Base-by-base conservation (phyloP, 495 filamentous ascomycete species). In the Penicillium ochrochloron region DNA sequence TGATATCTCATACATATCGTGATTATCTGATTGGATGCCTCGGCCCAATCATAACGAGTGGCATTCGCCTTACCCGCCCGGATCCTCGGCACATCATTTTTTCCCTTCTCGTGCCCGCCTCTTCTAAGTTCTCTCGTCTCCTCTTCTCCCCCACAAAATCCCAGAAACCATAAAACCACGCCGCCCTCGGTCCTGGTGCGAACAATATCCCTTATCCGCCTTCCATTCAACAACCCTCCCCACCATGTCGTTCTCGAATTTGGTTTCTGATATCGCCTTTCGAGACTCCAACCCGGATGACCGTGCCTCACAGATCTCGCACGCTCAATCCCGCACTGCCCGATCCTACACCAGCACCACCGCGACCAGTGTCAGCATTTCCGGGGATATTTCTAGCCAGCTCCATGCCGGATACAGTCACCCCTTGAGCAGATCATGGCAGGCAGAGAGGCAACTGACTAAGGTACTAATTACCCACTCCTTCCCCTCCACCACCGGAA, bases 351-450 rank as follows among this genome's bases (percentile, higher is more conserved):
- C 91, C 61, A 94, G 91, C 79, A 97, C 93, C 17, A 84, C 91
- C 33, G 93, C 93, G n/a, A 97, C 93, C 12, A 96, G 91, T 77
- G 92, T 96, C 51, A 95, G 92, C 86, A 93, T 97, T 65, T 84
- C 89, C 11, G 93, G 93, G 29, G 92, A 97, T 67, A 96, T 99
- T 66, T 91, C 92, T 12, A 97, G 93, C 72, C 95, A 98, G 72
- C 85, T 99, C 31, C 95, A 99, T 76, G 90, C 93, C 62, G 95
- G 95, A 58, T 99, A 98, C 76, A 90, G 88, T 68, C 95, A 99
- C 73, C 93, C 95, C 29, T 85, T 99, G 52, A 89, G 92, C 52
- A 83, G 95, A 63, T 84, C 91, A 72, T 99, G 95, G 95, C 95
- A 99, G 73, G 92, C 95, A 11, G 96, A 99, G 79, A 85, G 93